phyloP scores from a whole-genome alignment of 176 grass and related monocot species.

The Oryza rufipogon region DNA sequence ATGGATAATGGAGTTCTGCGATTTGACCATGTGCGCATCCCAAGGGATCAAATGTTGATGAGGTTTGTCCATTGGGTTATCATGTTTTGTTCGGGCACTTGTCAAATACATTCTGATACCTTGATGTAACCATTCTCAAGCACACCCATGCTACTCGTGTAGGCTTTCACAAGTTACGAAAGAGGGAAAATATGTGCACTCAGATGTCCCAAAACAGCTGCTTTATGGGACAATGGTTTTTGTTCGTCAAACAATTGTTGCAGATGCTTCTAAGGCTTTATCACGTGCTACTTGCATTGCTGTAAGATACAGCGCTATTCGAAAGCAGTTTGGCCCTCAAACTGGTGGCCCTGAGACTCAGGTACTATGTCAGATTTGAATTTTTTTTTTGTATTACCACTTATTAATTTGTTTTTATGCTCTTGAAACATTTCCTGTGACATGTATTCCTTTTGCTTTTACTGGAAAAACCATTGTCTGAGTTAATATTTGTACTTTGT shows the following conservation, averaged over 20 bases:
- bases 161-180: conserved; percentile 97
- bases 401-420: conserved; percentile 9
- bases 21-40: conserved; percentile 96
- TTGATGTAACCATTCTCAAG: conserved; percentile 28
- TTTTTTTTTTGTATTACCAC: background rate
- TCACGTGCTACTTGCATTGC: conserved; percentile 94
- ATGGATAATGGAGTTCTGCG: conserved; percentile 97
- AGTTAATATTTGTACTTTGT: background rate
- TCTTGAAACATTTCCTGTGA: background rate
- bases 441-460: background rate
- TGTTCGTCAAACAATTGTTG: conserved; percentile 90
- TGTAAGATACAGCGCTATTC: conserved; percentile 84
- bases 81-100: background rate
- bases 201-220: conserved; percentile 90
- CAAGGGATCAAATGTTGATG: conserved; percentile 98
- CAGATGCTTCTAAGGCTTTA: conserved; percentile 90
- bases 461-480: background rate
- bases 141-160: conserved; percentile 28
- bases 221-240: conserved; percentile 97
- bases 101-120: background rate
- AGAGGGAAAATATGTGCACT: conserved; percentile 89
- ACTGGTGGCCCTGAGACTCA: conserved; percentile 79
- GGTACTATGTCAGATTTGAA: conserved; percentile 49
- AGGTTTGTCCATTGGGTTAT: conserved; percentile 43
- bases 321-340: conserved; percentile 90